Base-by-base conservation (phyloP, 139 green algal species). In the Tetradesmus obliquus region DNA sequence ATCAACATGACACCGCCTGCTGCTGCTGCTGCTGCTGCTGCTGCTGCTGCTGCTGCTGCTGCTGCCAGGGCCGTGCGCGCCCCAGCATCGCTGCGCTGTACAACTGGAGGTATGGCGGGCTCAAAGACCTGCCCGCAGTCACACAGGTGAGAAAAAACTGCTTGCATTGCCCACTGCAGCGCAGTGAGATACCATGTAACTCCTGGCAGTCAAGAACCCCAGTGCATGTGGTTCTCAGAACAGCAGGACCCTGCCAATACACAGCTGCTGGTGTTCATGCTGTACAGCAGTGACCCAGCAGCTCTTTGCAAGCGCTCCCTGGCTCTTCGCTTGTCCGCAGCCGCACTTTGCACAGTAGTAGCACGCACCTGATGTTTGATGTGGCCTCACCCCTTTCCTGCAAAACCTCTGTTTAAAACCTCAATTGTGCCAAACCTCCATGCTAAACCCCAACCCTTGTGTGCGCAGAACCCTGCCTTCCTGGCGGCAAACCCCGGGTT, bases 51-150 rank as follows among this genome's bases (percentile, higher is more conserved):
- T 55, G 69, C 6, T 80, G 80, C 80, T 89, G 76, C 76, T 82
- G 10, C 89, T 98, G 93, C 95, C 98, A 99, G 95, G 98, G 98
- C 54, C 97, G 98, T 74, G 96, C 97, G 0, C 96, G 98, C 55
- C 96, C 97, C 69, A 92, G 87, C 79, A 95, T 99, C 45, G 97
- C 98, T 19, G 92, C 95, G 66, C 95, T 99, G 55, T 99, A 99
- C 96, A 99, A 98, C 93, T 99, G 98, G 98, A 95, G 98, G 5
- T 99, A 99, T 94, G 84, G 94, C 24, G 90, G 94, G 0, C 94
- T 99, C 79, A 96, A 97, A 8, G 96, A 99, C 95, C 96, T 99
- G 84, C 97, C 97, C 1, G 74, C 91, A 60, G 97, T 99, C 60
- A 86, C 24, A 17, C 54, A 92, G 89, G 89, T 86, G 71, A 66